Evolutionary conservation across 1,284 basidiomycete genomes (phyloP), one percentile per base, ranked within the genome.

Genomic region (Papiliotrema fonsecae): DNA sequence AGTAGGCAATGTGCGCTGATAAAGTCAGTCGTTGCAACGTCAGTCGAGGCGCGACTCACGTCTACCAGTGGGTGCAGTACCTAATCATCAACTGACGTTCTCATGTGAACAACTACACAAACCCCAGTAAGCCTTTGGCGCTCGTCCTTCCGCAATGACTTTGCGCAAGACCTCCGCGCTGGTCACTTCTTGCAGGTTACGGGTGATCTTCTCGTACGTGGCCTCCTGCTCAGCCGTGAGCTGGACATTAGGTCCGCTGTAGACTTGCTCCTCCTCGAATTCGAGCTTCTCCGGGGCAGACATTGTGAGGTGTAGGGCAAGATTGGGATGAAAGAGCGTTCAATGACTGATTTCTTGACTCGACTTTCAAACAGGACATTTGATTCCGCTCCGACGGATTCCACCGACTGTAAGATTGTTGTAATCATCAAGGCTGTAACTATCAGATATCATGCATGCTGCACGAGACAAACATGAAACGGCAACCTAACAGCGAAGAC

Each of bases 1-100:
- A 92, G 79, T 99, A 99, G 11, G 90, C 96, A 54, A 98, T 86
- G 66, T 98, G 94, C 21, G 92, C 91, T 96, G 62, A 47, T 52
- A 27, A 14, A 6, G 21, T 14, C 7, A 24, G 6, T 40, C 25
- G 25, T 56, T 45, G 18, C 14, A 11, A 43, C 9, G 7, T 6
- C 6, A 26, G 6, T 9, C 9, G 3, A 31, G 22, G 19, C 26
- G 4, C 9, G n/a, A 22, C 88, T 74, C 72, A 94, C 90, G 94
- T 76, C 91, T 77, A 57, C 94, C 94, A 3, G 94, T 98, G 1
- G 92, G 84, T 14, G 94, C 92, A 22, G 89, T 87, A 42, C 93
- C 93, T 94, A 65, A 61, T 41, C 7, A 16, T 46, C 18, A 30
- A 14, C 32, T n/a, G 13, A 36, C 44, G 25, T 14, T 28, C 16